These are phyloP conservation scores for Amborella trichopoda DNA, from an alignment of 164 flowering plant genomes.

Conservation along the genomic window DNA sequence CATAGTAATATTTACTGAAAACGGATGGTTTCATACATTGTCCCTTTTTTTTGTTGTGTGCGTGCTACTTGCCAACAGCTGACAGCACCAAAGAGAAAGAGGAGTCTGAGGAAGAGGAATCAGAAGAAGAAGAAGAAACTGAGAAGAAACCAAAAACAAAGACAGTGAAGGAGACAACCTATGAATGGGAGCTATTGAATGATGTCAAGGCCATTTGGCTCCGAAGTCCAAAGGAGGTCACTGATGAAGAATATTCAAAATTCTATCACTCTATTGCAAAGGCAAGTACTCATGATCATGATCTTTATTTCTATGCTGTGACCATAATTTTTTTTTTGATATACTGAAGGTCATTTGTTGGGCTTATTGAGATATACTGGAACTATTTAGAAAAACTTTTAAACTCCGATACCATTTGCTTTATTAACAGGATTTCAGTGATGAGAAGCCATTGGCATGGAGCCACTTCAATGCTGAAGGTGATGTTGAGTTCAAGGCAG, in stretches of 20 bases:
- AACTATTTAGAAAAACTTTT: no score
- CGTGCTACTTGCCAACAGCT: constrained; percentile 25
- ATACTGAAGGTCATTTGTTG: background rate
- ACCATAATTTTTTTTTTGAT: no score
- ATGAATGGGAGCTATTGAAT: constrained; percentile 93
- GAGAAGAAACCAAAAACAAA: constrained; percentile 85
- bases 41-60: background rate
- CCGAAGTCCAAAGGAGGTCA: constrained; percentile 87
- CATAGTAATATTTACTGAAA: background rate
- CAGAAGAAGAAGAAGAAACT: constrained; percentile 62
- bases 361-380: constrained; percentile 1
- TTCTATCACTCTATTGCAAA: constrained; percentile 86
- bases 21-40: background rate
- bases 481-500: constrained; percentile 97
- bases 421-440: constrained; percentile 70
- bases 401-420: no score
- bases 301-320: no score
- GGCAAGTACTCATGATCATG: no score
- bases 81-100: constrained; percentile 50
- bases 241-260: constrained; percentile 89
- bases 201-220: constrained; percentile 96
- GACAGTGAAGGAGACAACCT: constrained; percentile 69
- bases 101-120: constrained; percentile 59
- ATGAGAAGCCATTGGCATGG: constrained; percentile 85
- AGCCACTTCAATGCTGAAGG: constrained; percentile 95